A percentile compares a stretch with the other conserved stretches of the same genome.
Evolutionary conservation across 2,329 filamentous ascomycete species (phyloP).

Genomic region (Fusarium sp.): DNA sequence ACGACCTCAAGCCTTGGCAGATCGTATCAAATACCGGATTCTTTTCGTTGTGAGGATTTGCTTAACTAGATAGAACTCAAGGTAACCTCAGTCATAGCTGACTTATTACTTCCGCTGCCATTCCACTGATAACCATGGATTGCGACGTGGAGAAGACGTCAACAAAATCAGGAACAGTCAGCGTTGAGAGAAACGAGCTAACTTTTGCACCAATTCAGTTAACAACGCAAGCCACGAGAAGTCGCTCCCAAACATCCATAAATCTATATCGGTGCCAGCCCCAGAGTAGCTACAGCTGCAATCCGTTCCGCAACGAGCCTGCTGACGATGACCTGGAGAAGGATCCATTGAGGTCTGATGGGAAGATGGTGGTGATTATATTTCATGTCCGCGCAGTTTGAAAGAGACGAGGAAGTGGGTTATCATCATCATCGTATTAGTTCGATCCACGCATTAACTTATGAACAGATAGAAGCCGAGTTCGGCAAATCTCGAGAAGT

Average conservation of each 20-base stretch:
- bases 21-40: background rate
- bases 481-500: conserved; percentile 79
- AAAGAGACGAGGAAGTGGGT: conserved; percentile 78
- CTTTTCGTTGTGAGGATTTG: background rate
- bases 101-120: background rate
- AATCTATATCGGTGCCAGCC: conserved; percentile 52
- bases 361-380: conserved; percentile 78
- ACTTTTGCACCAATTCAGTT: conserved; percentile 33
- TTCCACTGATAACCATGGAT: conserved; percentile 32
- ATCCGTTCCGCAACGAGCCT: conserved; percentile 34
- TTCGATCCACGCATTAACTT: conserved; percentile 90
- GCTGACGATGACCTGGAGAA: conserved; percentile 45
- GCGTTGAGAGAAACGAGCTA: background rate
- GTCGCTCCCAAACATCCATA: conserved; percentile 21
- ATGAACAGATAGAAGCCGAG: conserved; percentile 79
- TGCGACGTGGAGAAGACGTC: conserved; percentile 46
- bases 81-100: background rate
- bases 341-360: conserved; percentile 78
- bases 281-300: conserved; percentile 60
- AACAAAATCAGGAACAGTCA: conserved; percentile 19
- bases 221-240: conserved; percentile 8
- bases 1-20: background rate
- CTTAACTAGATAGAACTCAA: background rate
- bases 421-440: conserved; percentile 82
- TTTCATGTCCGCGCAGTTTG: conserved; percentile 79